Evolutionary conservation across 345 rosid genomes (phyloP).

Genomic region (Angophora floribunda): DNA sequence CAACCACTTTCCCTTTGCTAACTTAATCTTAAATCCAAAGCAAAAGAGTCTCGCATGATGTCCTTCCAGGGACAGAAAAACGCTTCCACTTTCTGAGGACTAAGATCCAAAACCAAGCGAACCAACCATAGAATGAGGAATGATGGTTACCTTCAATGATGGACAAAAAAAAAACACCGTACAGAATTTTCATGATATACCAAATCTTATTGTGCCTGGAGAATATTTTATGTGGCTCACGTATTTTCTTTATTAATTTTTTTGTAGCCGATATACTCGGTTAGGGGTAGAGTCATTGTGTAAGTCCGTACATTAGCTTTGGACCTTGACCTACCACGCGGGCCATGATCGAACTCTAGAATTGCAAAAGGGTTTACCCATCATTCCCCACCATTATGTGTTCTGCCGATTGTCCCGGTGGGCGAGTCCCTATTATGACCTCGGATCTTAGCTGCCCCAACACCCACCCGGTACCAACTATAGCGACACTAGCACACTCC

Average conservation of each 20-base stretch:
- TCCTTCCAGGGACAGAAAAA: background rate
- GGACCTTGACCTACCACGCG: background rate
- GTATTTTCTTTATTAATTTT: background rate
- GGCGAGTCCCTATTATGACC: background rate
- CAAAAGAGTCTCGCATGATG: background rate
- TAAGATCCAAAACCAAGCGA: background rate
- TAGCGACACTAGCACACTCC: background rate
- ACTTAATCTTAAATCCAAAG: background rate
- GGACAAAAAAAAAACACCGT: background rate
- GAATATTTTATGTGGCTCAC: background rate
- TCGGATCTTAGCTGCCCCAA: background rate
- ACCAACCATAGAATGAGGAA: background rate
- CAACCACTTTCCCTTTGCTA: background rate
- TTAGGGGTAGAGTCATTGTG: background rate
- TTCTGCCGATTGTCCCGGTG: background rate
- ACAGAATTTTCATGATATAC: background rate
- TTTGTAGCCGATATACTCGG: background rate
- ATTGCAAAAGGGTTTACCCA: background rate
- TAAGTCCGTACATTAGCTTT: background rate
- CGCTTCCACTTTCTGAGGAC: background rate
- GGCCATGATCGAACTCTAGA: background rate
- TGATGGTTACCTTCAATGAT: background rate
- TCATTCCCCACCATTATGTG: background rate
- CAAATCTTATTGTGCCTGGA: background rate
- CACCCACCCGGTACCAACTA: background rate